phyloP scores from a whole-genome alignment of 257 asterid genomes.

The Nicotiana otophora region DNA sequence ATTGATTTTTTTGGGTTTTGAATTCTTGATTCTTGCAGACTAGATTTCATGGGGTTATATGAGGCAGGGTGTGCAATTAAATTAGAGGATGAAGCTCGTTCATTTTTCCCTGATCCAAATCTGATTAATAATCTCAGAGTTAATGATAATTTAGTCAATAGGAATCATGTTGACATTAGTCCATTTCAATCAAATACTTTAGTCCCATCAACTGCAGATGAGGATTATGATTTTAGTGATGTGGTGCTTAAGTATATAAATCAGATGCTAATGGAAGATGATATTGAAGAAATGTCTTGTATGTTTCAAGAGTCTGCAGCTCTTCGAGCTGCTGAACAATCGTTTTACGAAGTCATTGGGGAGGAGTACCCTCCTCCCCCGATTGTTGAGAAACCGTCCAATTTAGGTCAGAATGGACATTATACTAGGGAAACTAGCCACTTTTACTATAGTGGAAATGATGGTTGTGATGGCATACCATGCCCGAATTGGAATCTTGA shows the following conservation, averaged over 20 bases:
- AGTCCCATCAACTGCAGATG: constrained; percentile 23
- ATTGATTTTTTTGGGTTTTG: not conserved
- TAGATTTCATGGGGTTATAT: not conserved
- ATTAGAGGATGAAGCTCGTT: constrained; percentile 3
- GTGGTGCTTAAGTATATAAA: constrained; percentile 51
- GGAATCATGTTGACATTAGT: not conserved
- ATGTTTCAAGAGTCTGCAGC: constrained; percentile 59
- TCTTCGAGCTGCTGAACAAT: constrained; percentile 58
- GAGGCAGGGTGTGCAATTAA: not conserved
- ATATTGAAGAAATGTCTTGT: constrained; percentile 52
- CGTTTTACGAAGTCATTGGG: constrained; percentile 63
- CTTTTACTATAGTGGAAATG: not conserved
- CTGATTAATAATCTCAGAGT: not conserved
- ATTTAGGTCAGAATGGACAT: constrained; percentile 20
- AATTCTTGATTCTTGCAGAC: constrained; percentile 5
- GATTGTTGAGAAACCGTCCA: constrained; percentile 18
- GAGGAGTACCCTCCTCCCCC: constrained; percentile 45
- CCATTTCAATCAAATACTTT: not conserved
- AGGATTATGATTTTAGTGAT: constrained; percentile 53
- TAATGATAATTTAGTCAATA: not conserved
- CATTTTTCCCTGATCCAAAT: not conserved
- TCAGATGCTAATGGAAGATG: constrained; percentile 72
- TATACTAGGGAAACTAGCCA: constrained; percentile 13
- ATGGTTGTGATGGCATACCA: constrained; percentile 10
- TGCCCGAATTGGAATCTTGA: constrained; percentile 38